These are phyloP conservation scores for Ananas comosus DNA, from an alignment of 176 grass and related monocot species.

Conservation along the genomic window DNA sequence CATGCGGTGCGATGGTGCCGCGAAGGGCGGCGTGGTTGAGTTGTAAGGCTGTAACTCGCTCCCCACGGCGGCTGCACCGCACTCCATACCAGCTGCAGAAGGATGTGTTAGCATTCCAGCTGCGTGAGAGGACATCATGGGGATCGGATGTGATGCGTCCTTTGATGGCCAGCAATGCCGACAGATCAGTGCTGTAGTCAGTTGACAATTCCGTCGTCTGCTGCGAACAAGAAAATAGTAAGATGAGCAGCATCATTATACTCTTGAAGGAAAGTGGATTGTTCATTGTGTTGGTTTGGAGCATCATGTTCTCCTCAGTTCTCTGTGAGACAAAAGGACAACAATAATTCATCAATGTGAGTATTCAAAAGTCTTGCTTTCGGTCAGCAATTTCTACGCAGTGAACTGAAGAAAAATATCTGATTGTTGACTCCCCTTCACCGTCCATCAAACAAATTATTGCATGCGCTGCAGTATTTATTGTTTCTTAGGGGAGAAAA, in stretches of 20 bases:
- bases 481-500: too few species aligned
- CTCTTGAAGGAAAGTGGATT: neutral
- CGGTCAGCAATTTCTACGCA: too few species aligned
- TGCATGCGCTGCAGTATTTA: too few species aligned
- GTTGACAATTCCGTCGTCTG: neutral
- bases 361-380: too few species aligned
- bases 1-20: constrained; percentile 11
- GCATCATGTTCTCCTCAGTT: too few species aligned
- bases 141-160: constrained; percentile 21
- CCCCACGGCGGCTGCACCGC: constrained; percentile 9
- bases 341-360: too few species aligned
- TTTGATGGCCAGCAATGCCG: constrained; percentile 36
- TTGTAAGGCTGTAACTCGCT: constrained; percentile 13
- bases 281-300: too few species aligned
- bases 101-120: constrained; percentile 16
- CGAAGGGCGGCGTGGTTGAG: constrained; percentile 6
- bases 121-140: constrained; percentile 19
- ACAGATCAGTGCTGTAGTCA: constrained; percentile 18
- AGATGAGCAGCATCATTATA: neutral
- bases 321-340: too few species aligned
- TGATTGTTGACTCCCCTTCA: too few species aligned
- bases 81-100: constrained; percentile 34
- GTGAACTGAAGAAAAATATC: too few species aligned
- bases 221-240: neutral
- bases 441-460: too few species aligned